These are phyloP conservation scores for Backusella tarrabulga DNA, from an alignment of 192 early-diverging fungal species.

Conservation along the genomic window DNA sequence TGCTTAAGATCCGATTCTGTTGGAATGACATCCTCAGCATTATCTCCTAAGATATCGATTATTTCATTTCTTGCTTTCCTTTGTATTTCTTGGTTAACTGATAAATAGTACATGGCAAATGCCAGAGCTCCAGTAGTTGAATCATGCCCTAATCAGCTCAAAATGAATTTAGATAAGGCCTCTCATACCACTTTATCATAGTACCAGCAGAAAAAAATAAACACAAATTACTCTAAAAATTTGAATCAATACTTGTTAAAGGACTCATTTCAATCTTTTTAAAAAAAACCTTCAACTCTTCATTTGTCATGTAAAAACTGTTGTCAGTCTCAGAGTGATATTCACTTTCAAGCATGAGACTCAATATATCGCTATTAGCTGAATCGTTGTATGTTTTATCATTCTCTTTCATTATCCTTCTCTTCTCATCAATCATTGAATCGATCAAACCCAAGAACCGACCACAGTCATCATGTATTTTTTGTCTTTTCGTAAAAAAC, in stretches of 20 bases:
- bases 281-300: conserved; percentile 37
- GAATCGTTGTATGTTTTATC: background rate
- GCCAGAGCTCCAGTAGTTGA: conserved; percentile 26
- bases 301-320: conserved; percentile 27
- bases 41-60: conserved; percentile 15
- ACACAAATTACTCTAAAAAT: background rate
- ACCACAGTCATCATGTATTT: background rate
- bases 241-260: background rate
- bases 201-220: background rate
- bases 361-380: conserved; percentile 28
- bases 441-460: background rate
- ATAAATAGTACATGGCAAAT: conserved; percentile 45
- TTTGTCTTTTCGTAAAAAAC: background rate
- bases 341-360: conserved; percentile 51
- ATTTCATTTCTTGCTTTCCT: conserved; percentile 18
- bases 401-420: background rate
- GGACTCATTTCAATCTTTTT: conserved; percentile 1
- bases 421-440: background rate
- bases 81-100: conserved; percentile 26
- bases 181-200: no score
- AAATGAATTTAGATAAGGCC: background rate
- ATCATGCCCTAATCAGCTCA: conserved; percentile 10
- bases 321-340: conserved; percentile 18
- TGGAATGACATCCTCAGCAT: background rate
- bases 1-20: conserved; percentile 1